Percentiles rank a stretch among this genome's conserved stretches.
Evolutionary conservation across 352 stramenopile species (phyloP).

Genomic region (Globisporangium mamillatum): DNA sequence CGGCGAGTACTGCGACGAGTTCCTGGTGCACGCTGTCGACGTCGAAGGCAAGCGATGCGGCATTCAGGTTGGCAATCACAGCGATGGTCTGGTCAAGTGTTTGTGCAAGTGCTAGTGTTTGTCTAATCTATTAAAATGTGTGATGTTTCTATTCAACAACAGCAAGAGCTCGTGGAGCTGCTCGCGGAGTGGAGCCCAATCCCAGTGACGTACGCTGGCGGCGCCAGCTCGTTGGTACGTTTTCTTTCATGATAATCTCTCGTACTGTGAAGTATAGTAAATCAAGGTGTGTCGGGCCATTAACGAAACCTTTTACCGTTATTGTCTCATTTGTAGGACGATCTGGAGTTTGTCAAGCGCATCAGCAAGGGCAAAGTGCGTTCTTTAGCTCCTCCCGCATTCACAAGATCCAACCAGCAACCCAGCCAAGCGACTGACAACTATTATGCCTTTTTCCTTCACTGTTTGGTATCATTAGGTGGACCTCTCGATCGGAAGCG

Average conservation of each 20-base stretch:
- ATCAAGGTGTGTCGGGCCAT: not conserved
- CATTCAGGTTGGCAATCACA: constrained; percentile 68
- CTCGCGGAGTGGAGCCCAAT: constrained; percentile 91
- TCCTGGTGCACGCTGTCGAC: constrained; percentile 98
- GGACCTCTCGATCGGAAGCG: constrained; percentile 98
- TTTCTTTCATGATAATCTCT: not conserved
- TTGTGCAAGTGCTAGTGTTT: not conserved
- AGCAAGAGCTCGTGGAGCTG: constrained; percentile 94
- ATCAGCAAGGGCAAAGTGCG: constrained; percentile 88
- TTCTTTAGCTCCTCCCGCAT: not conserved
- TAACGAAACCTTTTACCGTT: not conserved
- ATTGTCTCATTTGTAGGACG: constrained; percentile 46
- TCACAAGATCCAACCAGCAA: not conserved
- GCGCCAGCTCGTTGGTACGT: constrained; percentile 85
- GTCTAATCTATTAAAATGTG: not conserved
- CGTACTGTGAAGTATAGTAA: too few relatives aligned
- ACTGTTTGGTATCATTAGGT: constrained; percentile 44
- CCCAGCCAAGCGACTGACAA: not conserved
- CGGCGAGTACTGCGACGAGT: constrained; percentile 94
- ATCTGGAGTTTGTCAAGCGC: constrained; percentile 93
- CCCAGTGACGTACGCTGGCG: constrained; percentile 97
- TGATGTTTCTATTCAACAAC: not conserved
- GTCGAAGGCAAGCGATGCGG: constrained; percentile 96
- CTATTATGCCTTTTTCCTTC: not conserved
- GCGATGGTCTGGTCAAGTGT: not conserved